Conservation (phyloP, 331 rosid species). For the Quercus phellos region DNA sequence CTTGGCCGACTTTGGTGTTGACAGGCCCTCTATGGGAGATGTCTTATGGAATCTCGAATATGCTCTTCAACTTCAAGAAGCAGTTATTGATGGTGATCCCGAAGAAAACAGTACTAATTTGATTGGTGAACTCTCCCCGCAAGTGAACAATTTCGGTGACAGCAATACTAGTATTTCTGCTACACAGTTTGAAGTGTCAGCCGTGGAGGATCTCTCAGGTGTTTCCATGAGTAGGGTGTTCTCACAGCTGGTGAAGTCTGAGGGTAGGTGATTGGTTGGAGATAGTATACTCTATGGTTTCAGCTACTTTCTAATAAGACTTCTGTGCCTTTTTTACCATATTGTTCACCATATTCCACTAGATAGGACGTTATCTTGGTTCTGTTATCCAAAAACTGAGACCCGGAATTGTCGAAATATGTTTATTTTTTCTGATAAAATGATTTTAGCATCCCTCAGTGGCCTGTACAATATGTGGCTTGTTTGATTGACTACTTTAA, state of each 20-base stretch:
- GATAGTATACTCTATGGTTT: constrained; percentile 3
- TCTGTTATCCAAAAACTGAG: neutral
- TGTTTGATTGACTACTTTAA: neutral
- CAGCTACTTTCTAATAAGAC: constrained; percentile 8
- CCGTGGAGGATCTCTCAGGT: constrained; percentile 67
- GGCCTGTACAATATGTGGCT: neutral
- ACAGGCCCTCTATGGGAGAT: constrained; percentile 83
- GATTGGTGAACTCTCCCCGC: constrained; percentile 72
- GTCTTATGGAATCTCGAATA: constrained; percentile 82
- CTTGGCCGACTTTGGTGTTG: constrained; percentile 69
- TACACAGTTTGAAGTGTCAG: constrained; percentile 29
- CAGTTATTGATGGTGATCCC: constrained; percentile 55
- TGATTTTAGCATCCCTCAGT: neutral
- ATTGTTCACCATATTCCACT: neutral
- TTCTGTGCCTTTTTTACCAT: constrained; percentile 18
- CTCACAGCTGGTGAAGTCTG: constrained; percentile 86
- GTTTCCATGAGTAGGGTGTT: constrained; percentile 89
- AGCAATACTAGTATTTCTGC: constrained; percentile 32
- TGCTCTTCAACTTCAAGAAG: constrained; percentile 79
- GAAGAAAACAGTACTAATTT: constrained; percentile 76
- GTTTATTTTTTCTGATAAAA: neutral
- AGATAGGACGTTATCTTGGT: neutral
- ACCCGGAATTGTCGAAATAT: neutral
- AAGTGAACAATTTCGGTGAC: constrained; percentile 43
- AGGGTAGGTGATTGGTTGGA: constrained; percentile 56